These are phyloP conservation scores for Penicillium palitans DNA, from an alignment of 2,329 filamentous ascomycete species.

Conservation along the genomic window DNA sequence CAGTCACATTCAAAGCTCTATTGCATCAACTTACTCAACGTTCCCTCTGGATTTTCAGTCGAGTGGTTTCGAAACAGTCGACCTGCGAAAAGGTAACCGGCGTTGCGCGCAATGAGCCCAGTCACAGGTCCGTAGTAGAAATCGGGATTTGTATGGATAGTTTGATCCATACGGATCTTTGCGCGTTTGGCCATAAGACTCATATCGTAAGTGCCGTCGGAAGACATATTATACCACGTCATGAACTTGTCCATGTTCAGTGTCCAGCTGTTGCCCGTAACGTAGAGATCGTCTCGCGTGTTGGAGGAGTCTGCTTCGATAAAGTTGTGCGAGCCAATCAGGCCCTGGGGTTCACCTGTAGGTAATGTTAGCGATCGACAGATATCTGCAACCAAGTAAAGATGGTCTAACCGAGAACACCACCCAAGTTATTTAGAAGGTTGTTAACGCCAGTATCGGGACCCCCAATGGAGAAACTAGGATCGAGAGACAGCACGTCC, in stretches of 20 bases:
- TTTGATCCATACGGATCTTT: conserved; percentile 49
- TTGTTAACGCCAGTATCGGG: conserved; percentile 41
- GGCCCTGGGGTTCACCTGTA: conserved; percentile 47
- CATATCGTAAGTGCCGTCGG: conserved; percentile 45
- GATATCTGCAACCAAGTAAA: neutral
- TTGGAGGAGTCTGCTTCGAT: conserved; percentile 57
- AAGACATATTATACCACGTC: conserved; percentile 47
- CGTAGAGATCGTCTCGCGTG: conserved; percentile 56
- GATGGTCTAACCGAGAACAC: conserved; percentile 41
- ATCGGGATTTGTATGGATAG: conserved; percentile 52
- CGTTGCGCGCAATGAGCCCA: conserved; percentile 52
- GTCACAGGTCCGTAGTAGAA: conserved; percentile 58
- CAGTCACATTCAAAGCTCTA: neutral
- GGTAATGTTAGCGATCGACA: neutral
- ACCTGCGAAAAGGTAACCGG: conserved; percentile 49
- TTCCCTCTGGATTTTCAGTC: conserved; percentile 41
- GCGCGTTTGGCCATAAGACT: conserved; percentile 48
- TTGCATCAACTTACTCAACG: conserved; percentile 34
- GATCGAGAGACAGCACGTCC: conserved; percentile 52
- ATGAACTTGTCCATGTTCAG: conserved; percentile 56
- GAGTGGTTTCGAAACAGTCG: conserved; percentile 51
- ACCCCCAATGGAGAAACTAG: conserved; percentile 57
- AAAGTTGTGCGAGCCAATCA: conserved; percentile 56
- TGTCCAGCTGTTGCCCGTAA: conserved; percentile 51
- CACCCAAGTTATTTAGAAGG: conserved; percentile 46